A percentile compares a stretch with the other conserved stretches of the same genome.
These are phyloP conservation scores for Fusarium setosum DNA, from an alignment of 2,329 filamentous ascomycete genomes.

Conservation along the genomic window DNA sequence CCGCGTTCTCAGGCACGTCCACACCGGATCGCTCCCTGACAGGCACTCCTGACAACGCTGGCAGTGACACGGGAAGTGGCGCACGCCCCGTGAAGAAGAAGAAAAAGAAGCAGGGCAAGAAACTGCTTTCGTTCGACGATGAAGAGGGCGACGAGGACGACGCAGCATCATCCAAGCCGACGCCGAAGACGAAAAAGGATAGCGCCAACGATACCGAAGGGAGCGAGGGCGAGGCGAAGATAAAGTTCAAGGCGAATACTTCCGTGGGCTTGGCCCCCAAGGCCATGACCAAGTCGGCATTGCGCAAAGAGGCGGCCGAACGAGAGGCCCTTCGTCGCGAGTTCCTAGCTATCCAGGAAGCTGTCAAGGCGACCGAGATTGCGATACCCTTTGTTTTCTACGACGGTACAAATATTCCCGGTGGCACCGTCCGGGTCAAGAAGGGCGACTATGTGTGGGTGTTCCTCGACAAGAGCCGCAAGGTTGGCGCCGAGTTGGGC, in stretches of 20 bases:
- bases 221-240: conserved; percentile 31
- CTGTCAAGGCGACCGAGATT: conserved; percentile 89
- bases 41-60: conserved; percentile 58
- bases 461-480: conserved; percentile 90
- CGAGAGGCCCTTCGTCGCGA: conserved; percentile 84
- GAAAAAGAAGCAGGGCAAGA: conserved; percentile 60
- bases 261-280: conserved; percentile 76
- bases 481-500: conserved; percentile 85
- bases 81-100: conserved; percentile 46
- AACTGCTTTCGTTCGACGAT: conserved; percentile 72
- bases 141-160: conserved; percentile 77
- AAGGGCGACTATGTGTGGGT: conserved; percentile 96
- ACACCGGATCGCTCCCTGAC: conserved; percentile 63
- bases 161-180: conserved; percentile 44
- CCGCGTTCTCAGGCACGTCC: conserved; percentile 57
- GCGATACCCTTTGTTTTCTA: conserved; percentile 97
- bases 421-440: conserved; percentile 85
- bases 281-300: conserved; percentile 74
- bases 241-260: conserved; percentile 71
- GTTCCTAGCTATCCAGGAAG: conserved; percentile 84
- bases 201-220: conserved; percentile 47
- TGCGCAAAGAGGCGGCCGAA: conserved; percentile 82
- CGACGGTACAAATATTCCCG: conserved; percentile 90
- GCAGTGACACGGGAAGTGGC: conserved; percentile 47
- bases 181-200: conserved; percentile 50